Percentiles rank a stretch among this genome's conserved stretches.
Conservation (phyloP, 1,284 basidiomycete genomes). For the Exobasidium rhododendri region DNA sequence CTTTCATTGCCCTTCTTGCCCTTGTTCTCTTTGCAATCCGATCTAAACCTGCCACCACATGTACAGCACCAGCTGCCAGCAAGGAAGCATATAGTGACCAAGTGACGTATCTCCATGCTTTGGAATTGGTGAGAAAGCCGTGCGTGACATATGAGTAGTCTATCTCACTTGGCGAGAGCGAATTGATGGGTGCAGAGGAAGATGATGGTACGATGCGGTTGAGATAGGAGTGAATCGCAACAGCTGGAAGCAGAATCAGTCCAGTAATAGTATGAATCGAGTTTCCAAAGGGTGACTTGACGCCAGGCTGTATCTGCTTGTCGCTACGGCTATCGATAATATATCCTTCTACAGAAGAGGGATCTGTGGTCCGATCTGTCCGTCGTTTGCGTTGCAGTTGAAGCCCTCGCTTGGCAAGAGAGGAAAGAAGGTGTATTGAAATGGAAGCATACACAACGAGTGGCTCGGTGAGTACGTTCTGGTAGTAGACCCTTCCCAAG, state of each 20-base stretch:
- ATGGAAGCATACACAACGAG: constrained; percentile 35
- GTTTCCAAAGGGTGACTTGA: not conserved
- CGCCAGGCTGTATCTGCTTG: not conserved
- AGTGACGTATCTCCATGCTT: constrained; percentile 10
- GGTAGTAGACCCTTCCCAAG: constrained; percentile 46
- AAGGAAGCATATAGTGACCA: constrained; percentile 19
- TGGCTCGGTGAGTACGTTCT: constrained; percentile 34
- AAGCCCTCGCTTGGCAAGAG: constrained; percentile 20
- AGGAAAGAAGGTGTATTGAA: constrained; percentile 26
- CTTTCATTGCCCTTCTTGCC: constrained; percentile 1
- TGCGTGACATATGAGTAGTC: constrained; percentile 43
- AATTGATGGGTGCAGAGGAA: constrained; percentile 19
- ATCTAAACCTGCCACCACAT: constrained; percentile 12
- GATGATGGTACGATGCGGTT: constrained; percentile 37
- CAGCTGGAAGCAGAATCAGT: constrained; percentile 27
- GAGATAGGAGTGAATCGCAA: constrained; percentile 28
- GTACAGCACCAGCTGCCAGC: constrained; percentile 24
- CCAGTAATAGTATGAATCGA: constrained; percentile 25
- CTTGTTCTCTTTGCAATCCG: constrained; percentile 4
- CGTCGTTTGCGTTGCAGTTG: not conserved
- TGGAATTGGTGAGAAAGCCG: constrained; percentile 14
- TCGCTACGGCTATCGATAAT: not conserved
- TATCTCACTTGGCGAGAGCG: constrained; percentile 38
- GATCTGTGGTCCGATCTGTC: not conserved
- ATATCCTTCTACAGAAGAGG: not conserved